phyloP scores from a whole-genome alignment of 192 early-diverging fungal genomes.

The Coemansia sp. region DNA sequence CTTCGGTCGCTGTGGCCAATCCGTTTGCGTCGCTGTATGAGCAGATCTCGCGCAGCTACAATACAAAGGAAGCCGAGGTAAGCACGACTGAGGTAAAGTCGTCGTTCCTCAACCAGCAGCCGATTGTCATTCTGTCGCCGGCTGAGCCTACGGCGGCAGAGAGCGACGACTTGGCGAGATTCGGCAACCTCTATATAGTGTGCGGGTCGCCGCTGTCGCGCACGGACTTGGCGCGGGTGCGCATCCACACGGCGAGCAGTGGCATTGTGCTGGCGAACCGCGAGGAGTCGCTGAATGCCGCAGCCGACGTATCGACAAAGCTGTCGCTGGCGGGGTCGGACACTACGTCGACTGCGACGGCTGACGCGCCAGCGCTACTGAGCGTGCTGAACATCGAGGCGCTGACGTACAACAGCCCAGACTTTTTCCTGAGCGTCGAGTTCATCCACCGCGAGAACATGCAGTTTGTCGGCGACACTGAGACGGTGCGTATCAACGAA shows the following conservation, averaged over 20 bases:
- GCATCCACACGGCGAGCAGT: conserved; percentile 57
- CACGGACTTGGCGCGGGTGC: conserved; percentile 61
- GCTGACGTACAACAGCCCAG: conserved; percentile 42
- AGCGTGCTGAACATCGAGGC: conserved; percentile 69
- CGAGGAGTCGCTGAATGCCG: conserved; percentile 43
- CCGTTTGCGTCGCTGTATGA: conserved; percentile 51
- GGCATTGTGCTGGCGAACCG: conserved; percentile 64
- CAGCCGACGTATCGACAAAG: conserved; percentile 35
- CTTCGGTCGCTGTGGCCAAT: conserved; percentile 5
- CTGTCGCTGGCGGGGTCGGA: conserved; percentile 50
- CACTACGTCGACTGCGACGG: conserved; percentile 54
- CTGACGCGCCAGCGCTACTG: conserved; percentile 68
- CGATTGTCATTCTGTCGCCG: conserved; percentile 63
- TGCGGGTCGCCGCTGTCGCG: conserved; percentile 61
- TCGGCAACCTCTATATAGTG: conserved; percentile 59
- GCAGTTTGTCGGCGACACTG: conserved; percentile 72
- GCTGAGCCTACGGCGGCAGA: conserved; percentile 49
- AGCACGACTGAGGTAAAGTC: background rate
- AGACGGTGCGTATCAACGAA: conserved; percentile 59
- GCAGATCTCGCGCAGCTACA: conserved; percentile 55
- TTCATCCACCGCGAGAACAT: conserved; percentile 74
- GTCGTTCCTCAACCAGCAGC: conserved; percentile 48
- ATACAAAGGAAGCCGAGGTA: background rate
- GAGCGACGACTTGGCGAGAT: conserved; percentile 51
- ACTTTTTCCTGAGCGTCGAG: conserved; percentile 71